Evolutionary conservation across 148 eudicot species (phyloP).

Genomic region (Chenopodium quinoa): DNA sequence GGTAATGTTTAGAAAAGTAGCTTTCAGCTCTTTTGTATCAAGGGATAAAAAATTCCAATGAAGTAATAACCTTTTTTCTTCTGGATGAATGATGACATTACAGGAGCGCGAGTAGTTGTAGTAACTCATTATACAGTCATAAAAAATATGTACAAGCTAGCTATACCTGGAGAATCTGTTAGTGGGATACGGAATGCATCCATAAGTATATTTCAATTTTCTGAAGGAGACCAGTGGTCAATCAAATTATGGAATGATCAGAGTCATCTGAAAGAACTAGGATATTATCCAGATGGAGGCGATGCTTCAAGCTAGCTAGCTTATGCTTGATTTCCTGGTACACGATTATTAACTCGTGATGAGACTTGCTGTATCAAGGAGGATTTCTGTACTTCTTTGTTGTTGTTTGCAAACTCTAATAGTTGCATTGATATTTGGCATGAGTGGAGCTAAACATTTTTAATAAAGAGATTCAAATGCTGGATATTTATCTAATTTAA

Average conservation of each 20-base stretch:
- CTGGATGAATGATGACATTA: background rate
- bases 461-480: conserved; percentile 1
- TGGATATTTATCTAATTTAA: background rate
- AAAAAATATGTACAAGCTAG: conserved; percentile 54
- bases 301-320: conserved; percentile 41
- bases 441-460: background rate
- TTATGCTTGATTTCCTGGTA: background rate
- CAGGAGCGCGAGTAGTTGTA: conserved; percentile 68
- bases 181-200: conserved; percentile 61
- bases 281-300: conserved; percentile 63
- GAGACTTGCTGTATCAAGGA: background rate
- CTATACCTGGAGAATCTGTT: conserved; percentile 34
- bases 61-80: background rate
- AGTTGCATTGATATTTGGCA: background rate
- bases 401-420: background rate
- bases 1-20: conserved; percentile 31
- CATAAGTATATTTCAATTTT: conserved; percentile 55
- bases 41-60: background rate
- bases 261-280: conserved; percentile 55
- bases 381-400: background rate
- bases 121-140: conserved; percentile 85
- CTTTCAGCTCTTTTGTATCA: background rate
- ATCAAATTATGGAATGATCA: conserved; percentile 73
- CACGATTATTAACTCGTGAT: background rate
- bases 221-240: conserved; percentile 54